phyloP scores from a whole-genome alignment of 768 basidiomycete genomes.

The Saitozyma sp. region DNA sequence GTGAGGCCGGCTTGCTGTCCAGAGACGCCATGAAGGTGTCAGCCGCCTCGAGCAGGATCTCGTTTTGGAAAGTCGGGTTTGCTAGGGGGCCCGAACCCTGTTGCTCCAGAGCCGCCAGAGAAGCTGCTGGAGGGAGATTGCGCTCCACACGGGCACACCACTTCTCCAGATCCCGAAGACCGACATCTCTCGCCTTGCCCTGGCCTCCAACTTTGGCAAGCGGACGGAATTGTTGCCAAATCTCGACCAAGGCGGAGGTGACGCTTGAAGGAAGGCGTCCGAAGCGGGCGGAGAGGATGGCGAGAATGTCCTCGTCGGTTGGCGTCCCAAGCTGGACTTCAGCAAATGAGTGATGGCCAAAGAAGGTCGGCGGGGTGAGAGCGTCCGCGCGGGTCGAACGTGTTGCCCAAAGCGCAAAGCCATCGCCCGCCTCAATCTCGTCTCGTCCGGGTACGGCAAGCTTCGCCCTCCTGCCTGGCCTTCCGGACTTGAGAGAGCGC shows the following conservation, averaged over 20 bases:
- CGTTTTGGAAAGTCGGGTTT: conserved; percentile 77
- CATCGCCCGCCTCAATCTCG: conserved; percentile 69
- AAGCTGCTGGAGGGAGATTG: conserved; percentile 59
- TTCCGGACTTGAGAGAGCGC: conserved; percentile 70
- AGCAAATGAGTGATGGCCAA: conserved; percentile 79
- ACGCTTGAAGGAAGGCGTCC: conserved; percentile 61
- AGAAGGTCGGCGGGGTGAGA: conserved; percentile 68
- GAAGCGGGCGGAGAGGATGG: conserved; percentile 70
- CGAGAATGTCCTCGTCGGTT: conserved; percentile 64
- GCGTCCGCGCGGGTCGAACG: conserved; percentile 60
- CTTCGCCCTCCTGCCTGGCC: conserved; percentile 58
- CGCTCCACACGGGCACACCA: conserved; percentile 73
- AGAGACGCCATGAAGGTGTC: conserved; percentile 85
- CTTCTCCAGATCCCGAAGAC: conserved; percentile 75
- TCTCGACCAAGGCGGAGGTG: conserved; percentile 60
- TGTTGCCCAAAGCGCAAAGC: conserved; percentile 87
- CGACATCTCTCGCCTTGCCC: conserved; percentile 56
- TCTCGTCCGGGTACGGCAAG: conserved; percentile 75
- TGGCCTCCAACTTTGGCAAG: conserved; percentile 25
- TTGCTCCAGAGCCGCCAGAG: conserved; percentile 46
- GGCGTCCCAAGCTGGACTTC: conserved; percentile 69
- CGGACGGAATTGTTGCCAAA: conserved; percentile 66
- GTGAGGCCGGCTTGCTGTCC: conserved; percentile 28
- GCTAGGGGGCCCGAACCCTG: conserved; percentile 58
- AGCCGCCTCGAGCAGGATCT: conserved; percentile 80